phyloP scores from a whole-genome alignment of 805 yeast genomes.

The Cyberlindnera nakhonratchasimensis region DNA sequence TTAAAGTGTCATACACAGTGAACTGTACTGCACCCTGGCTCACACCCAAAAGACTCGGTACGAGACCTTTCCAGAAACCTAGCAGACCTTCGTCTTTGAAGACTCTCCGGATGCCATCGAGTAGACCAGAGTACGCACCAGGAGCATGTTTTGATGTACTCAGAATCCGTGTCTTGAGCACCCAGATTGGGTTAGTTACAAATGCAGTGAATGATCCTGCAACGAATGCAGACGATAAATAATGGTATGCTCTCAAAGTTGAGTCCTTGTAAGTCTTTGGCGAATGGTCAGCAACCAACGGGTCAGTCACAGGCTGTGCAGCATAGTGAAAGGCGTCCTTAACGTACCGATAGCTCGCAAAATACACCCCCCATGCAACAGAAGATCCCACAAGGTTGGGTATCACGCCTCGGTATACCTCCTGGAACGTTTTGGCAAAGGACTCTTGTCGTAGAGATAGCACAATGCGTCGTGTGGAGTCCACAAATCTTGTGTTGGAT shows the following conservation, averaged over 20 bases:
- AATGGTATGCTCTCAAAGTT: constrained; percentile 40
- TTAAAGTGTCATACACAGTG: constrained; percentile 77
- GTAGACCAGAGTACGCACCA: constrained; percentile 55
- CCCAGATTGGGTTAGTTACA: constrained; percentile 93
- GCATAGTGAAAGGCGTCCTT: constrained; percentile 37
- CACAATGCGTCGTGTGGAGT: constrained; percentile 10
- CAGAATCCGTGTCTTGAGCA: constrained; percentile 77
- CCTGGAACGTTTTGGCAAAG: constrained; percentile 17
- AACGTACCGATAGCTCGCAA: constrained; percentile 65
- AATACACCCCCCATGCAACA: constrained; percentile 85
- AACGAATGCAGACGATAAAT: constrained; percentile 51
- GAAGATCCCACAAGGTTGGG: constrained; percentile 81
- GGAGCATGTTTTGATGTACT: constrained; percentile 34
- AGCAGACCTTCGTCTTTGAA: constrained; percentile 50
- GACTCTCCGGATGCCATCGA: constrained; percentile 52
- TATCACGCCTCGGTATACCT: constrained; percentile 23
- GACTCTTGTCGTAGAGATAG: constrained; percentile 6
- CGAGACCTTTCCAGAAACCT: constrained; percentile 70
- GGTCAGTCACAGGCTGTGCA: constrained; percentile 8
- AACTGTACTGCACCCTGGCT: constrained; percentile 89
- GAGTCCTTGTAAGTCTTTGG: constrained; percentile 27
- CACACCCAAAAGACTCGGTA: constrained; percentile 77
- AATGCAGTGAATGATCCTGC: constrained; percentile 79
- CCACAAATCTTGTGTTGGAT: constrained; percentile 6
- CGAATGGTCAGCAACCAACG: constrained; percentile 7